Percentiles rank a stretch among this genome's conserved stretches.
phyloP scores from a whole-genome alignment of 371 early-diverging fungal species.

The Mortierella sp. region DNA sequence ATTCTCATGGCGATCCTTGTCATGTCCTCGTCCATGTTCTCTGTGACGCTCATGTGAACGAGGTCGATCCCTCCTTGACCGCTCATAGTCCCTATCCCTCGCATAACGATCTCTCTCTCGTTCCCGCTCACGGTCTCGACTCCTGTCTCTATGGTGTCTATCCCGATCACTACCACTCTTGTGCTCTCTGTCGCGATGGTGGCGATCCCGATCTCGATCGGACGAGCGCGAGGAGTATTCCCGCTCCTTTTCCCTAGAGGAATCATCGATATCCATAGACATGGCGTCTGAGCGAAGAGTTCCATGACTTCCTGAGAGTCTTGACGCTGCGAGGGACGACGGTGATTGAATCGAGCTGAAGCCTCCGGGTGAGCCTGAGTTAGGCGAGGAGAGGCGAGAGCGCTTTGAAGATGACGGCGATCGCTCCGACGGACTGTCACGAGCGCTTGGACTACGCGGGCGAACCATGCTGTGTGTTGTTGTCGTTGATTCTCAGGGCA shows the following conservation, averaged over 20 bases:
- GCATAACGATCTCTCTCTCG: conserved; percentile 2
- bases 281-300: conserved; percentile 42
- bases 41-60: too few species aligned
- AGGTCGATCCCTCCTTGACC: too few species aligned
- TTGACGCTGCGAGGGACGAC: conserved; percentile 31
- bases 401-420: conserved; percentile 44
- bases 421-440: conserved; percentile 29
- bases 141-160: too few species aligned
- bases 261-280: conserved; percentile 29
- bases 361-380: conserved; percentile 17
- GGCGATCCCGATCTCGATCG: conserved; percentile 26
- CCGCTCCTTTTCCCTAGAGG: conserved; percentile 5
- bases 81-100: too few species aligned
- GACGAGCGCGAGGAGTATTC: conserved; percentile 5
- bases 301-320: conserved; percentile 24
- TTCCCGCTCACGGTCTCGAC: conserved; percentile 1
- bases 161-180: neutral
- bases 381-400: conserved; percentile 37
- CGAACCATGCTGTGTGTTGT: conserved; percentile 18
- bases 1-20: neutral
- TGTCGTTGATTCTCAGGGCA: too few species aligned
- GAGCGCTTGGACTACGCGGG: conserved; percentile 40
- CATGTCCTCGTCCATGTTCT: too few species aligned
- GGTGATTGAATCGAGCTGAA: conserved; percentile 32
- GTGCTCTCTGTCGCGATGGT: conserved; percentile 16